Evolutionary conservation across 129 eudicot species (phyloP), one percentile per base, ranked within the genome.

Genomic region (Lactuca sativa): DNA sequence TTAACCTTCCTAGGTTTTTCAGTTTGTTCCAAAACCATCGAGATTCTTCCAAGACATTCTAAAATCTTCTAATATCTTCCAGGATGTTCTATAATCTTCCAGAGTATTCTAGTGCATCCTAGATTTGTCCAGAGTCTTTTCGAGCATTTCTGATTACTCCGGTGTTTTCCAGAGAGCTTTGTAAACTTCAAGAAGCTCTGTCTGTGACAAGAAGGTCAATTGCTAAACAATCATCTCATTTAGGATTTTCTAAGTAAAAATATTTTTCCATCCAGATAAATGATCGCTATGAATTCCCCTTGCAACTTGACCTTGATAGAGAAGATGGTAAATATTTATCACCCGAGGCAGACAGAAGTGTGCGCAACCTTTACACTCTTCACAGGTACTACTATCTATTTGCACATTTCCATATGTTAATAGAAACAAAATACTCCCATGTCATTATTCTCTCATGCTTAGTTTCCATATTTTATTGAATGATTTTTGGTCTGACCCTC

Each of bases 261-360:
- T 70, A 59, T 31, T 12, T n/a, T 62, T 34, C 48, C 30, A 62
- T 53, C 36, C 82, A 90, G 97, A 87, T 90, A 73, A 90, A 90
- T 77, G 95, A 90, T 70, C 95, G 95, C 4, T 90, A 90, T 77
- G 97, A 90, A 72, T 90, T 90, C 69, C 97, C 97, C 54, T 74
- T 84, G 79, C 86, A 87, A 83, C 91, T 90, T 78, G 97, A 90
- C 77, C 95, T 90, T 55, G 97, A 90, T 69, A 82, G 89, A 71
- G 97, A 90, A 68, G 69, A 84, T 74, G 88, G 95, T 14, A 90
- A 85, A 59, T 90, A 90, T 66, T 75, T 90, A 66, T 84, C 97
- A 36, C 97, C 97, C 34, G 89, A 87, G 15, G 95, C 97, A 15
- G 91, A 90, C 79, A 82, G 86, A 77, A 87, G 84, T 54, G 91